Evolutionary conservation across 495 filamentous ascomycete species (phyloP).

Genomic region (Aspergillus leporis): DNA sequence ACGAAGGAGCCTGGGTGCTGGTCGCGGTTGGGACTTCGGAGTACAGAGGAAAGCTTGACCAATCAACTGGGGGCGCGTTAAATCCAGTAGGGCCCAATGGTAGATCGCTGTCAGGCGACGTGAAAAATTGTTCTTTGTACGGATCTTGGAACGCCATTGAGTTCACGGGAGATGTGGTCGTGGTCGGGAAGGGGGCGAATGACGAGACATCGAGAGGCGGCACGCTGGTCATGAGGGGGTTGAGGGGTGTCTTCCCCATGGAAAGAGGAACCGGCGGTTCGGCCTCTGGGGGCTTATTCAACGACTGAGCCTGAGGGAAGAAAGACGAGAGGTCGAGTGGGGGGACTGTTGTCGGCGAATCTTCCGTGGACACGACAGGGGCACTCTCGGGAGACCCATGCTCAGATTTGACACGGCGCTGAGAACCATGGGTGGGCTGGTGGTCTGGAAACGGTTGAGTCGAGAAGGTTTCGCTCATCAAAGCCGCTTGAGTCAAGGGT

Average conservation of each 20-base stretch:
- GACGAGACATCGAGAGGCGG: conserved; percentile 41
- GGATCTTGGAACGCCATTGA: conserved; percentile 47
- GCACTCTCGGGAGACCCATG: conserved; percentile 68
- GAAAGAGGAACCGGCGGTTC: conserved; percentile 26
- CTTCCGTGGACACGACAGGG: conserved; percentile 53
- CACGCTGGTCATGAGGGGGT: conserved; percentile 41
- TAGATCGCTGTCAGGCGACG: conserved; percentile 61
- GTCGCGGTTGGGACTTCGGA: conserved; percentile 59
- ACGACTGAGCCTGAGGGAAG: conserved; percentile 45
- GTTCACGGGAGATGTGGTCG: conserved; percentile 39
- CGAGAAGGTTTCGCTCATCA: conserved; percentile 39
- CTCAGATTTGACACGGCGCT: conserved; percentile 65
- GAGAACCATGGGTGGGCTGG: conserved; percentile 47
- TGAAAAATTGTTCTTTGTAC: conserved; percentile 43
- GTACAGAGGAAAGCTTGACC: conserved; percentile 70
- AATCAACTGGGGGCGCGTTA: conserved; percentile 66
- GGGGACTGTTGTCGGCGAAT: conserved; percentile 61
- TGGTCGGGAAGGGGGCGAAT: conserved; percentile 36
- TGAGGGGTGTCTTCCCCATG: conserved; percentile 37
- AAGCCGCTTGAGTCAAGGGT: conserved; percentile 47
- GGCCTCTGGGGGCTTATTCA: conserved; percentile 38
- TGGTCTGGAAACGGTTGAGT: conserved; percentile 31
- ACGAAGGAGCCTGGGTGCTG: conserved; percentile 71
- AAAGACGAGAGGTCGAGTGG: conserved; percentile 66
- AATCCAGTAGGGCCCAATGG: conserved; percentile 67